Evolutionary conservation across 768 basidiomycete species (phyloP), one percentile per base, ranked within the genome.

Genomic region (Mycena olivaceomarginata): DNA sequence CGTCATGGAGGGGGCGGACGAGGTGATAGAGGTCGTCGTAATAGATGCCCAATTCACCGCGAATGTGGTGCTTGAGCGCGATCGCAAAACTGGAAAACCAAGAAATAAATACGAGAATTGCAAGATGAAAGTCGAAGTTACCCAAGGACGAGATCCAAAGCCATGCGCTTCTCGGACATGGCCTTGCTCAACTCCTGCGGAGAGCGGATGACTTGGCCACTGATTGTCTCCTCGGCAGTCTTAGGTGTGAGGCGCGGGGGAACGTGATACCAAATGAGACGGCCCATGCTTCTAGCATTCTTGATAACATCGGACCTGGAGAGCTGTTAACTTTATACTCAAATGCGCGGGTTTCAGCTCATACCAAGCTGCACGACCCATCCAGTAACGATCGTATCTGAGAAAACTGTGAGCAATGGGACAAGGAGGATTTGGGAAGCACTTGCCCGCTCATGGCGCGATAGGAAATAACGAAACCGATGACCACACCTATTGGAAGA

Each of bases 401-500:
- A 64, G 46, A 51, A 11, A 16, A 43, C 20, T n/a, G 53, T 56
- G 20, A 65, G 39, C 16, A 60, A 37, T 67, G 56, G 66, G 46
- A 72, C 2, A 59, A 48, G 37, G n/a, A 57, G 46, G 6, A 20
- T 5, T 62, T 15, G 22, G 56, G 51, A 31, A 62, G 13, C 1
- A 83, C 90, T 63, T 74, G 92, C 90, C 92, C 93, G 73, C 91
- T 92, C 69, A 85, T 88, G 2, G 92, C 92, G 22, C 93, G 89
- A 83, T 93, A 93, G 0, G 92, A 92, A 40, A 94, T 92, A 18
- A 94, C 92, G 74, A 93, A 92, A 86, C 93, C 92, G 84, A 88
- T 86, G 8, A 90, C 88, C 48, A 91, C 90, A 82, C 89, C 89
- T 89, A 69, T 5, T 48, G 41, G 12, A 2, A 40, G 40, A 37